Conservation (phyloP, 495 filamentous ascomycete species). For the Neurospora sp. region DNA sequence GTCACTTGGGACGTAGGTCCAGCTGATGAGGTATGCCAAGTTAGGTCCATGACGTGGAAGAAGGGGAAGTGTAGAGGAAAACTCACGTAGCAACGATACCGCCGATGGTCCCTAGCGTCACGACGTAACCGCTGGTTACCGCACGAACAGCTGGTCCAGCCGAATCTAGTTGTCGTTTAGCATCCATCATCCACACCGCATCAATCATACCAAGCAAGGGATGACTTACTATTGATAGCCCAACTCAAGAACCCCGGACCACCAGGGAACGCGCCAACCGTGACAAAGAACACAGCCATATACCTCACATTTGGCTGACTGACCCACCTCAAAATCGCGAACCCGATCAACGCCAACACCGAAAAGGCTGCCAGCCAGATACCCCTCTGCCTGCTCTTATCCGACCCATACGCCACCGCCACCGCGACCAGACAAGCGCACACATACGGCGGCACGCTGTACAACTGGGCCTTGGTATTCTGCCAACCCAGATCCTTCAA, state of each 20-base stretch:
- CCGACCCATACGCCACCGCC: constrained; percentile 45
- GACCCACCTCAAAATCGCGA: constrained; percentile 23
- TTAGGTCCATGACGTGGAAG: neutral
- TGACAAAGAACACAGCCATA: constrained; percentile 38
- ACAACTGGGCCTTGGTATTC: constrained; percentile 34
- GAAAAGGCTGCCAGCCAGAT: constrained; percentile 41
- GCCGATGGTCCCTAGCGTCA: constrained; percentile 45
- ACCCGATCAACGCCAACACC: constrained; percentile 35
- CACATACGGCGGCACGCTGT: constrained; percentile 44
- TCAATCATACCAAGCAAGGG: neutral
- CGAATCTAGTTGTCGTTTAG: constrained; percentile 23
- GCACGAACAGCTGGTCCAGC: constrained; percentile 47
- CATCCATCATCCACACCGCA: neutral
- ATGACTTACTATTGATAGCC: constrained; percentile 40
- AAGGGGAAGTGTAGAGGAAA: neutral
- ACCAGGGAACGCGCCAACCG: constrained; percentile 41
- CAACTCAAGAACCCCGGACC: constrained; percentile 47
- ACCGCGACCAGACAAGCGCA: constrained; percentile 45
- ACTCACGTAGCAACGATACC: constrained; percentile 44
- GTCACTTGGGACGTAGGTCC: constrained; percentile 44
- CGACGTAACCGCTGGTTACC: constrained; percentile 42
- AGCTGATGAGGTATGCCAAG: constrained; percentile 15
- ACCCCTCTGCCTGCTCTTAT: constrained; percentile 51
- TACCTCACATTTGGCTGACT: constrained; percentile 21
- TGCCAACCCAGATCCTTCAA: constrained; percentile 36